phyloP scores from a whole-genome alignment of 257 asterid genomes.

The Plectranthus barbatus region DNA sequence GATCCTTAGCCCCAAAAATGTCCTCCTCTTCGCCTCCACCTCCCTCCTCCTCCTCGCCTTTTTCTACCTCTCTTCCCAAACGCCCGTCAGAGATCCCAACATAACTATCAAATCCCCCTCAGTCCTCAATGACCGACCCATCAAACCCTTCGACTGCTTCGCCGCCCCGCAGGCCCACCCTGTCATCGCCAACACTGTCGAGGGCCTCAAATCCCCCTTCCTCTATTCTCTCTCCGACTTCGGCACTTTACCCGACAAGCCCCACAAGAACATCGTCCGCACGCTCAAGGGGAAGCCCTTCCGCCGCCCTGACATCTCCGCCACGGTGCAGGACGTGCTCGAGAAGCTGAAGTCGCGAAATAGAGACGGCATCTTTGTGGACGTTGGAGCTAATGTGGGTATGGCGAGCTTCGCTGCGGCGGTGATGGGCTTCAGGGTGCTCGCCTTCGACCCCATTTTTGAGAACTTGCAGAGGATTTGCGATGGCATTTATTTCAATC shows the following conservation, averaged over 20 bases:
- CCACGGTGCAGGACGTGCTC: conserved; percentile 71
- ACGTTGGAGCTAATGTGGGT: conserved; percentile 97
- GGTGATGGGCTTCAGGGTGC: conserved; percentile 84
- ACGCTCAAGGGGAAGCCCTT: conserved; percentile 84
- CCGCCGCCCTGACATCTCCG: conserved; percentile 81
- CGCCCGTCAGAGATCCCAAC: conserved; percentile 28
- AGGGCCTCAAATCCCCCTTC: conserved; percentile 87
- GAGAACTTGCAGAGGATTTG: conserved; percentile 96
- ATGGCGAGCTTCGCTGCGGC: conserved; percentile 98
- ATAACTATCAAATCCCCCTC: conserved; percentile 10
- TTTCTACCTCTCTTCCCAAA: conserved; percentile 67
- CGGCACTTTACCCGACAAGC: conserved; percentile 83
- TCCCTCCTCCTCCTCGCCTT: conserved; percentile 63
- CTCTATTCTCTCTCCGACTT: conserved; percentile 80
- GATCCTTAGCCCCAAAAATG: conserved; percentile 52
- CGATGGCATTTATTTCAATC: conserved; percentile 81
- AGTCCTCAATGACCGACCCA: conserved; percentile 21
- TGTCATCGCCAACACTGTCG: conserved; percentile 80
- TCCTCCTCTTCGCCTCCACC: conserved; percentile 65
- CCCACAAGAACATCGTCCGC: conserved; percentile 88
- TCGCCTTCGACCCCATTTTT: conserved; percentile 95
- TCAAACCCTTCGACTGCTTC: conserved; percentile 66
- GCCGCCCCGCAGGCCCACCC: conserved; percentile 81
- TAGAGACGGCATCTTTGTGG: conserved; percentile 55
- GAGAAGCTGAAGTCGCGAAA: conserved; percentile 41